A percentile compares a stretch with the other conserved stretches of the same genome.
Conservation (phyloP, 108 stramenopile genomes). For the Fragilariopsis cylindrus region DNA sequence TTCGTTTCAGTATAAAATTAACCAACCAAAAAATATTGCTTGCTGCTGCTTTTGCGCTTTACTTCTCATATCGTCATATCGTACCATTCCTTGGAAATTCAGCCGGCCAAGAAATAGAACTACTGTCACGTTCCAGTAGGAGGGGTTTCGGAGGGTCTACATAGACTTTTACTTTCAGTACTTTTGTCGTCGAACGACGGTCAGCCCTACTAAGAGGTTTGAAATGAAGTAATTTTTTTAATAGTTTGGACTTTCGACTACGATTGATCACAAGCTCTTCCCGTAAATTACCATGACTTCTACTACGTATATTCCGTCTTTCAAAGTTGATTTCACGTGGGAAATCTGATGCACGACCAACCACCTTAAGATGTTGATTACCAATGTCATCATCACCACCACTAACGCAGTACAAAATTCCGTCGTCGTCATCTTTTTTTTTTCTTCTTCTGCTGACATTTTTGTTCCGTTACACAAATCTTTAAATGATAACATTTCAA, state of each 20-base stretch:
- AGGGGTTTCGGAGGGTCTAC: constrained; percentile 14
- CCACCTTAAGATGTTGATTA: not conserved
- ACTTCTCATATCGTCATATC: not conserved
- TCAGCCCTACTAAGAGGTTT: not conserved
- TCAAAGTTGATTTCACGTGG: constrained; percentile 16
- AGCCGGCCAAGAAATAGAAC: not conserved
- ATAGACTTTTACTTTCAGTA: constrained; percentile 3
- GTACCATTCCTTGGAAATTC: not conserved
- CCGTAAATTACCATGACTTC: not conserved
- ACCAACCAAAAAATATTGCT: too few relatives aligned
- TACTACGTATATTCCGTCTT: not conserved
- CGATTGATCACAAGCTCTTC: constrained; percentile 6
- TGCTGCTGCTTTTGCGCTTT: not conserved
- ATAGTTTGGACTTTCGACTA: not conserved
- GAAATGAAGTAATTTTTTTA: not conserved
- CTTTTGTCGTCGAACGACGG: not conserved
- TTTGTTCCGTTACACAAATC: constrained; percentile 3
- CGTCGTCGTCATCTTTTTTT: not conserved
- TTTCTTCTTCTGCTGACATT: not conserved
- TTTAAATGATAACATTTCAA: constrained; percentile 11
- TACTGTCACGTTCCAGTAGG: not conserved
- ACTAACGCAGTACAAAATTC: not conserved
- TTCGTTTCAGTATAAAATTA: too few relatives aligned
- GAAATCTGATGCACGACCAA: not conserved
- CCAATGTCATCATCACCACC: not conserved